A percentile compares a stretch with the other conserved stretches of the same genome.
Evolutionary conservation across 2,329 filamentous ascomycete genomes (phyloP).

Genomic region (Apiospora arundinis): DNA sequence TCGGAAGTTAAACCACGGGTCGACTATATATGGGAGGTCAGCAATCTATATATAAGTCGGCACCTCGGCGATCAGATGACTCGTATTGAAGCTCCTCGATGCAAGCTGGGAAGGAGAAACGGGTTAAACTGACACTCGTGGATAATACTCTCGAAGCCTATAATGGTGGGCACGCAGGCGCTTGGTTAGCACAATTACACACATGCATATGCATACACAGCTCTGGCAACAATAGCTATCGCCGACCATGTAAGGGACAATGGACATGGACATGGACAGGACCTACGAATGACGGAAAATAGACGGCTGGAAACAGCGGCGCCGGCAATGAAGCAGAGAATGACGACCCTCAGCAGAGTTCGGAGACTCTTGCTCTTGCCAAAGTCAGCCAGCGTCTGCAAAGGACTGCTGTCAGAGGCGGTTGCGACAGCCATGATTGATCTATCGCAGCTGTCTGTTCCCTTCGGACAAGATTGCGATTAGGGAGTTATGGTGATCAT

Average conservation of each 20-base stretch:
- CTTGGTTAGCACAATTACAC: constrained; percentile 21
- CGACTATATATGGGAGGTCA: constrained; percentile 65
- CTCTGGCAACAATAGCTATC: background rate
- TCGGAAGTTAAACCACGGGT: constrained; percentile 99
- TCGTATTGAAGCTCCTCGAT: background rate
- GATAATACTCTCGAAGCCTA: constrained; percentile 98
- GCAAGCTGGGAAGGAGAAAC: background rate
- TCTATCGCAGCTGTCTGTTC: constrained; percentile 28
- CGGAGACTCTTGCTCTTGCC: constrained; percentile 83
- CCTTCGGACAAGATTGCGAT: constrained; percentile 21
- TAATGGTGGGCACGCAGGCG: background rate
- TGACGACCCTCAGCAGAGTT: constrained; percentile 85
- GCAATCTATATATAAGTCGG: constrained; percentile 24
- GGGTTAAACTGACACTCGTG: constrained; percentile 81
- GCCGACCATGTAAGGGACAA: constrained; percentile 1
- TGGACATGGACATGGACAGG: constrained; percentile 20
- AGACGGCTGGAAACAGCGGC: constrained; percentile 92
- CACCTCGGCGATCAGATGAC: background rate
- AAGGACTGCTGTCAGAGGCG: constrained; percentile 37
- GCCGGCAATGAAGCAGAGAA: constrained; percentile 88
- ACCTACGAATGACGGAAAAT: constrained; percentile 96
- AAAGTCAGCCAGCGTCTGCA: constrained; percentile 65
- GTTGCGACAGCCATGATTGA: constrained; percentile 44
- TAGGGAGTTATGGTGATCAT: constrained; percentile 25
- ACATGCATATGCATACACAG: background rate